Evolutionary conservation across 805 yeast genomes (phyloP).

Genomic region (Teunomyces stri): DNA sequence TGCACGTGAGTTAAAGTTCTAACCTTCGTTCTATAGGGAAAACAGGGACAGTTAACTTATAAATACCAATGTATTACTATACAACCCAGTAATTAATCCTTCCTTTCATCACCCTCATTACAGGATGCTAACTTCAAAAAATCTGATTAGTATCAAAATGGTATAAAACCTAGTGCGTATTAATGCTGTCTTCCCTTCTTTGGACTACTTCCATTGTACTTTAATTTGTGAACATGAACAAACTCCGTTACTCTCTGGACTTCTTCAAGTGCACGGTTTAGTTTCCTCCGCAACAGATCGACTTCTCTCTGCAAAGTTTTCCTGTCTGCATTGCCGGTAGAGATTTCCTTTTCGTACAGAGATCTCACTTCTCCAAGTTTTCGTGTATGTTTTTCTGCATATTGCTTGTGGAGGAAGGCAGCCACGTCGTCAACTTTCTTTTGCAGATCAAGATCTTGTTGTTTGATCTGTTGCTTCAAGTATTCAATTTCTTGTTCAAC

Average conservation of each 20-base stretch:
- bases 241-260: constrained; percentile 13
- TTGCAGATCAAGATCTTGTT: constrained; percentile 50
- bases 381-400: constrained; percentile 72
- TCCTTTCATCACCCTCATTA: not conserved
- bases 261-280: constrained; percentile 13
- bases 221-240: constrained; percentile 12
- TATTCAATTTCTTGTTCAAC: constrained; percentile 12
- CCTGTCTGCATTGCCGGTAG: constrained; percentile 9
- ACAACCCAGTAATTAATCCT: not conserved
- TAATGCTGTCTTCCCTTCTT: constrained; percentile 1
- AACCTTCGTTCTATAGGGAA: too few relatives aligned
- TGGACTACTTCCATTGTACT: constrained; percentile 7
- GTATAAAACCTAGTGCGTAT: too few relatives aligned
- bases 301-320: constrained; percentile 11
- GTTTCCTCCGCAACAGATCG: constrained; percentile 14
- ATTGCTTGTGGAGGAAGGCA: constrained; percentile 67
- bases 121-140: not conserved
- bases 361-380: constrained; percentile 59
- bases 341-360: constrained; percentile 13
- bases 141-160: not conserved
- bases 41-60: too few relatives aligned
- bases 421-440: constrained; percentile 60
- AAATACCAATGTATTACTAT: not conserved
- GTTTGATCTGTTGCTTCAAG: constrained; percentile 23
- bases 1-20: not conserved